Percentiles rank a stretch among this genome's conserved stretches.
Evolutionary conservation across 2,329 filamentous ascomycete species (phyloP).

Genomic region (Pseudopithomyces maydicus): DNA sequence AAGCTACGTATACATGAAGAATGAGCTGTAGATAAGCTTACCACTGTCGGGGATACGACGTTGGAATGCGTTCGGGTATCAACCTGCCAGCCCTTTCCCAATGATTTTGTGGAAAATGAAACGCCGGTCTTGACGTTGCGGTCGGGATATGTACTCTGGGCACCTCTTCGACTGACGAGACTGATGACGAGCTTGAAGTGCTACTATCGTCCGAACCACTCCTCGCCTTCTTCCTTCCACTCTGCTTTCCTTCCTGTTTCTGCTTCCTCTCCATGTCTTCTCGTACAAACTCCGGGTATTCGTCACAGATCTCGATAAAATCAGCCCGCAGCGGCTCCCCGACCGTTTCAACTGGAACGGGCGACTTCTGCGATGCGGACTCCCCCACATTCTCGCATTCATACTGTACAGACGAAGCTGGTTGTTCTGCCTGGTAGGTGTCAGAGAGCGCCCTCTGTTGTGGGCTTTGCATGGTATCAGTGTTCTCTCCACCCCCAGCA

Average conservation of each 20-base stretch:
- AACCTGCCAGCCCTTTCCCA: not conserved
- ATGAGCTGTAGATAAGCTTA: not conserved
- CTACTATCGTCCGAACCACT: not conserved
- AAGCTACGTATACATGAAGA: not conserved
- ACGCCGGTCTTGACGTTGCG: constrained; percentile 13
- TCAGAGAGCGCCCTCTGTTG: not conserved
- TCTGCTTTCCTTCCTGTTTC: constrained; percentile 4
- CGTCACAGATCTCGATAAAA: constrained; percentile 27
- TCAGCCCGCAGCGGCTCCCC: constrained; percentile 8
- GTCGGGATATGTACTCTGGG: constrained; percentile 24
- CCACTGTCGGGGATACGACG: constrained; percentile 19
- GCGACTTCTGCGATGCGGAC: not conserved
- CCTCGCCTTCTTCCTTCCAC: no score
- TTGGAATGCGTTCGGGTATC: constrained; percentile 9
- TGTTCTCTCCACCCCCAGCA: not conserved
- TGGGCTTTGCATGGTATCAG: not conserved
- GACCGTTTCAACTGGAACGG: not conserved
- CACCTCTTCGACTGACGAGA: constrained; percentile 20
- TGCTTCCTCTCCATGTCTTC: constrained; percentile 16
- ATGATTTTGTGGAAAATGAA: constrained; percentile 16
- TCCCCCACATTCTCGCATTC: not conserved
- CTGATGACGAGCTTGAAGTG: constrained; percentile 15
- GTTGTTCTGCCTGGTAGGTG: not conserved
- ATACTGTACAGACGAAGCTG: not conserved
- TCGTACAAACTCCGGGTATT: constrained; percentile 23